Conservation (phyloP, 106 monocot species). For the Phalaenopsis aphrodite region DNA sequence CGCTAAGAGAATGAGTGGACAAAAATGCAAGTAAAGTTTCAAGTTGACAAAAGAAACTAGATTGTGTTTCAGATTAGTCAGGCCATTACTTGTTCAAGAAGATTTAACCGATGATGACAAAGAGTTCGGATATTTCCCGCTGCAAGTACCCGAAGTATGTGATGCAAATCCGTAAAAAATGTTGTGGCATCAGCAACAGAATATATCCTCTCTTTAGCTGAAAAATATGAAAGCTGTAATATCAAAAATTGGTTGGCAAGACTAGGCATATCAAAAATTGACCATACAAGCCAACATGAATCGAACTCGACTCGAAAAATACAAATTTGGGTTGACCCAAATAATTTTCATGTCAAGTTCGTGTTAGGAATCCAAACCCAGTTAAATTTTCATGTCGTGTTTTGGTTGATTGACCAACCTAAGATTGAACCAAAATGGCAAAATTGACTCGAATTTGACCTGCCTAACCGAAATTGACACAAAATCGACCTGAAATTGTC, state of each 20-base stretch:
- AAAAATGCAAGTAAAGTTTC: not conserved
- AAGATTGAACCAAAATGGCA: no score
- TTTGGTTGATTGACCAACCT: no score
- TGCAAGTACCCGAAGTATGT: constrained; percentile 73
- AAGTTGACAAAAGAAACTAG: not conserved
- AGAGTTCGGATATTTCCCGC: constrained; percentile 85
- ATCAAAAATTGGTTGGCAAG: constrained; percentile 3
- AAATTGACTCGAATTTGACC: no score
- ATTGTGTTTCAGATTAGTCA: not conserved
- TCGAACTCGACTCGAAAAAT: no score
- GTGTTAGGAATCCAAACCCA: no score
- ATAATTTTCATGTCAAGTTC: no score
- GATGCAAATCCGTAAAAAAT: constrained; percentile 96
- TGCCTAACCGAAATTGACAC: no score
- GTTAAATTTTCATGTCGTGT: no score
- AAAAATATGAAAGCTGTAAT: constrained; percentile 1
- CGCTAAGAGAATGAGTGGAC: not conserved
- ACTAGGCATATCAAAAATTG: not conserved
- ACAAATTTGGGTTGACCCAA: no score
- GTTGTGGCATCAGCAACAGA: constrained; percentile 92
- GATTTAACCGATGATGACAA: constrained; percentile 81
- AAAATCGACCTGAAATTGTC: no score
- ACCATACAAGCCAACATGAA: no score
- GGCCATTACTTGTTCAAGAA: constrained; percentile 82
- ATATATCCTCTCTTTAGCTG: constrained; percentile 64